These are phyloP conservation scores for Neonectria magnoliae DNA, from an alignment of 2,329 filamentous ascomycete genomes.

Conservation along the genomic window DNA sequence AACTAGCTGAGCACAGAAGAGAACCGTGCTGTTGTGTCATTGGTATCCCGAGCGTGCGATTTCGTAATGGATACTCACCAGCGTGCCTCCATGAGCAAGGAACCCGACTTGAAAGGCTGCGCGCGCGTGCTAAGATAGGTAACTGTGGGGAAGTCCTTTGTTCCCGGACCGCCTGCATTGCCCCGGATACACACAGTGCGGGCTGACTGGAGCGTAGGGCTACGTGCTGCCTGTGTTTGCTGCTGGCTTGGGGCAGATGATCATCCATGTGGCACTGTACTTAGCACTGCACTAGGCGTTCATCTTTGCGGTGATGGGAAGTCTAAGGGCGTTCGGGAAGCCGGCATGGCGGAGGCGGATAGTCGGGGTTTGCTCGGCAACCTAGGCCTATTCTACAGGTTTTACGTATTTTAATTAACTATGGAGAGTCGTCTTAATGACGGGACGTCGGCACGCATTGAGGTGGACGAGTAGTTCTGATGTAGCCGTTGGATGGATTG, in stretches of 20 bases:
- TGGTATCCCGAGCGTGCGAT: constrained; percentile 36
- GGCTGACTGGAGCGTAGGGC: not conserved
- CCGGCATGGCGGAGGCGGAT: constrained; percentile 13
- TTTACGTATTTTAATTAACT: not conserved
- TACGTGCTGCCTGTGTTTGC: not conserved
- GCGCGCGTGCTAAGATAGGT: constrained; percentile 20
- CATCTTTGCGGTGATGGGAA: not conserved
- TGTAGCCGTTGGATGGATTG: not conserved
- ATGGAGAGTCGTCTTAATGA: not conserved
- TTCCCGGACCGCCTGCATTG: not conserved
- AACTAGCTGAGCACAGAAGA: not conserved
- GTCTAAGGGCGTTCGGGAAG: constrained; percentile 11
- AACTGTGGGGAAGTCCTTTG: constrained; percentile 24
- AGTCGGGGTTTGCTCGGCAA: constrained; percentile 20
- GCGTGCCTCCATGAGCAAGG: constrained; percentile 1
- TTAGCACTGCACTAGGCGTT: not conserved
- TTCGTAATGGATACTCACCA: constrained; percentile 42
- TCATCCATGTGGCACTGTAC: not conserved
- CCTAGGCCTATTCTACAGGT: not conserved
- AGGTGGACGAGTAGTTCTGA: not conserved
- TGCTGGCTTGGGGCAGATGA: not conserved
- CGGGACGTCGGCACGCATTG: not conserved
- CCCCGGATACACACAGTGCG: not conserved
- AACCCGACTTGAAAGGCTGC: not conserved
- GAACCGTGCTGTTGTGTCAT: constrained; percentile 22